Conservation (phyloP, 768 basidiomycete species). For the Leccinum ochraceum region DNA sequence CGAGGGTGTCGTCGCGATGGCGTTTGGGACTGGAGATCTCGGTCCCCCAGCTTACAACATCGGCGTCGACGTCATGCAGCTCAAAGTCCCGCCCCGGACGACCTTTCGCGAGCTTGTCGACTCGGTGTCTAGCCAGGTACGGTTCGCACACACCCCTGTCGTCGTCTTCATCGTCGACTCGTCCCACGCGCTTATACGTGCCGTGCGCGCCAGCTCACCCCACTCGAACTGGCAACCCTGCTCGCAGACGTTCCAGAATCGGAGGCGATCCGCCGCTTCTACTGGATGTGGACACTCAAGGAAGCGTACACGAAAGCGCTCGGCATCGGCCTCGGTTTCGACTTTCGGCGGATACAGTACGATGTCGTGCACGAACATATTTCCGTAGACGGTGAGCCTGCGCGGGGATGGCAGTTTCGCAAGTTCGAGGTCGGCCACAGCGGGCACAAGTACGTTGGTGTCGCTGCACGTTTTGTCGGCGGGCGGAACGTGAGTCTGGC, state of each 20-base stretch:
- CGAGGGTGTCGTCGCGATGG: slow-evolving; percentile 70
- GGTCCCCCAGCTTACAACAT: slow-evolving; percentile 57
- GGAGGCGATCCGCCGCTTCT: slow-evolving; percentile 64
- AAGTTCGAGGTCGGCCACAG: slow-evolving; percentile 55
- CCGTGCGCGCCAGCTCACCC: slow-evolving; percentile 38
- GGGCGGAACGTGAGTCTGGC: slow-evolving; percentile 36
- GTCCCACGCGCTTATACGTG: slow-evolving; percentile 10
- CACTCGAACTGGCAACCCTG: slow-evolving; percentile 35
- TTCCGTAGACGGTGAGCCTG: slow-evolving; percentile 56
- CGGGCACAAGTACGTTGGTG: slow-evolving; percentile 60
- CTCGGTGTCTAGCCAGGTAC: slow-evolving; percentile 65
- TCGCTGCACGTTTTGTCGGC: slow-evolving; percentile 63
- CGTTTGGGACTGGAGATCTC: slow-evolving; percentile 45
- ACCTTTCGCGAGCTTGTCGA: slow-evolving; percentile 62
- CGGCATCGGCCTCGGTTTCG: slow-evolving; percentile 80
- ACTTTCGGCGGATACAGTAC: slow-evolving; percentile 76
- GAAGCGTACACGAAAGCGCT: slow-evolving; percentile 91
- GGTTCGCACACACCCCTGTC: not conserved
- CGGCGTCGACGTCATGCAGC: slow-evolving; percentile 83
- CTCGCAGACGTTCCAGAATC: slow-evolving; percentile 42
- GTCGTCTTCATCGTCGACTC: not conserved
- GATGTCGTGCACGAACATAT: slow-evolving; percentile 52
- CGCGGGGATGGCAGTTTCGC: slow-evolving; percentile 67
- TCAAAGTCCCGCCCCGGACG: slow-evolving; percentile 59
- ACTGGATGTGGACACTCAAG: slow-evolving; percentile 88